Conservation (phyloP, 257 asterid species). For the Voacanga thouarsii region DNA sequence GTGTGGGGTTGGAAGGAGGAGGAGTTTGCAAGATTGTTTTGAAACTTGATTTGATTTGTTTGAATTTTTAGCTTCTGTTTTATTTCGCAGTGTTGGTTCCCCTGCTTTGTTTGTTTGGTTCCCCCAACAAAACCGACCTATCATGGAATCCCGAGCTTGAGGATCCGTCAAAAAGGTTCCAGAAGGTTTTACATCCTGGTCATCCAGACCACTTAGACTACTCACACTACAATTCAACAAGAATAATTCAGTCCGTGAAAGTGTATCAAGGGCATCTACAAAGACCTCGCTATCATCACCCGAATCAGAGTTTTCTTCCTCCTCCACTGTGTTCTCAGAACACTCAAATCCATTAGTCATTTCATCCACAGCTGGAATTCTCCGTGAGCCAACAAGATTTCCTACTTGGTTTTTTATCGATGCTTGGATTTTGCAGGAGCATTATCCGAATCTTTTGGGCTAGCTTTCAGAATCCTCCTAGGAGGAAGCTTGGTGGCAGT, state of each 20-base stretch:
- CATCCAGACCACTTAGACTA: constrained; percentile 59
- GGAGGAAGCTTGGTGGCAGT: constrained; percentile 72
- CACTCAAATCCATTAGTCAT: constrained; percentile 18
- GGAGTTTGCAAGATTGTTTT: no score
- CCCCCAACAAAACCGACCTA: constrained; percentile 86
- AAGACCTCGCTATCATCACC: constrained; percentile 51
- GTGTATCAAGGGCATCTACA: constrained; percentile 67
- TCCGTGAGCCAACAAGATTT: constrained; percentile 3
- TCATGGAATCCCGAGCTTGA: constrained; percentile 61
- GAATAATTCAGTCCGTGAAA: constrained; percentile 66
- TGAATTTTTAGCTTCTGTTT: no score
- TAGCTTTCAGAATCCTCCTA: constrained; percentile 36
- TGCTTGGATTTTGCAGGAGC: constrained; percentile 16
- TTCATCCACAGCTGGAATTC: constrained; percentile 20
- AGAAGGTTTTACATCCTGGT: constrained; percentile 34
- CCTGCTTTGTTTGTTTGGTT: no score
- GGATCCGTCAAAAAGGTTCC: constrained; percentile 35
- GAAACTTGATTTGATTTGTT: no score
- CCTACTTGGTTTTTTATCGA: constrained; percentile 18
- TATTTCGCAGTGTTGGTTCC: no score
- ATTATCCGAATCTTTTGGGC: constrained; percentile 28
- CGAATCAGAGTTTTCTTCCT: constrained; percentile 36
- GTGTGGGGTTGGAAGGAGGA: no score
- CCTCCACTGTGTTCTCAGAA: constrained; percentile 24
- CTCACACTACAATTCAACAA: constrained; percentile 71